A percentile compares a stretch with the other conserved stretches of the same genome.
Evolutionary conservation across 2,329 filamentous ascomycete species (phyloP).

Genomic region (Fusarium compactum): DNA sequence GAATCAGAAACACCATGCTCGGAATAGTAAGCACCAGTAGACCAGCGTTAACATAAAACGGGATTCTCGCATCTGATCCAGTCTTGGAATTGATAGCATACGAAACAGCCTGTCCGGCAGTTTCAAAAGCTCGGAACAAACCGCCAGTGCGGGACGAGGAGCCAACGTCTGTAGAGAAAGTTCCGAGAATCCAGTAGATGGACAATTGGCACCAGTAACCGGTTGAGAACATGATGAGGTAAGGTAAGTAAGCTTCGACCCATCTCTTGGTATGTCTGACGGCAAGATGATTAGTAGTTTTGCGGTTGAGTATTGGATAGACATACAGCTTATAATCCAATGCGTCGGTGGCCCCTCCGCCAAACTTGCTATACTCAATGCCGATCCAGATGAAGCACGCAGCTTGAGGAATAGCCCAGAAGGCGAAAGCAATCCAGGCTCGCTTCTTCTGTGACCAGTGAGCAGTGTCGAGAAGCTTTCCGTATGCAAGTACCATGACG

Average conservation of each 20-base stretch:
- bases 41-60: neutral
- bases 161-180: neutral
- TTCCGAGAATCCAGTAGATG: neutral
- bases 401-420: neutral
- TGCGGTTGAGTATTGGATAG: fast-evolving
- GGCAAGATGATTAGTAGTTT: fast-evolving
- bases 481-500: neutral
- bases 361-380: neutral
- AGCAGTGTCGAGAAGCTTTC: neutral
- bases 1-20: conserved; percentile 1
- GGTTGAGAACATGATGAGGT: neutral
- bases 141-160: neutral
- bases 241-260: neutral
- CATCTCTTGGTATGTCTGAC: neutral
- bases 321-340: neutral
- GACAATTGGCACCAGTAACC: neutral
- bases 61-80: neutral
- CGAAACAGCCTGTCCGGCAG: neutral
- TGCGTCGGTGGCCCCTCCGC: neutral
- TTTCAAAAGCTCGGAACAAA: conserved; percentile 1
- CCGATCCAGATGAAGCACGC: conserved; percentile 5
- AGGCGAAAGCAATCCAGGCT: conserved; percentile 1
- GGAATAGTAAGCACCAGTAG: neutral
- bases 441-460: conserved; percentile 5
- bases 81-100: conserved; percentile 2